phyloP scores from a whole-genome alignment of 495 filamentous ascomycete species.

The Penicillium riverlandense region DNA sequence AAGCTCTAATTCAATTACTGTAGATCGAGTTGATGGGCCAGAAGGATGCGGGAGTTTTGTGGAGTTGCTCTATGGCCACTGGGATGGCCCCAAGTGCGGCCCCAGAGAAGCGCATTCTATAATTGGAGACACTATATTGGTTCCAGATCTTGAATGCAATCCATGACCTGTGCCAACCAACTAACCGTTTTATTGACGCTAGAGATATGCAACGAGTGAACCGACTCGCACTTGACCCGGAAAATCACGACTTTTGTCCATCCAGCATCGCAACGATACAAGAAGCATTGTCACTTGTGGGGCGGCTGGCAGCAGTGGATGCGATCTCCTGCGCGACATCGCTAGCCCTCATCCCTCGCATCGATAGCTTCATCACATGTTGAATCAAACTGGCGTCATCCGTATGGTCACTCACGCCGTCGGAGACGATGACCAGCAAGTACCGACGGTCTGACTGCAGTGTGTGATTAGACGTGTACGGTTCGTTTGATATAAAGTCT shows the following conservation, averaged over 20 bases:
- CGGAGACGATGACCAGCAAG: constrained; percentile 22
- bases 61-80: too few relatives aligned
- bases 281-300: constrained; percentile 25
- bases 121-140: too few relatives aligned
- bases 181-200: too few relatives aligned
- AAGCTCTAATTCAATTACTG: too few relatives aligned
- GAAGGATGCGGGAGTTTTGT: too few relatives aligned
- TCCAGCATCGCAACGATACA: constrained; percentile 28
- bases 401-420: constrained; percentile 24
- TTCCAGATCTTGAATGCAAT: too few relatives aligned
- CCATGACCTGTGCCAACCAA: too few relatives aligned
- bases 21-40: too few relatives aligned
- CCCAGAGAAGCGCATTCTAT: too few relatives aligned
- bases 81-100: too few relatives aligned
- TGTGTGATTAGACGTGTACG: constrained; percentile 17
- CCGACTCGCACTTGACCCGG: not conserved
- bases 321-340: constrained; percentile 25
- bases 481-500: constrained; percentile 29
- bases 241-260: constrained; percentile 15
- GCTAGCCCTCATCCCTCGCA: constrained; percentile 21
- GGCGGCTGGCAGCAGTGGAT: constrained; percentile 5
- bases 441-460: constrained; percentile 21
- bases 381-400: constrained; percentile 24
- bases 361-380: constrained; percentile 26
- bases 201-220: not conserved